These are phyloP conservation scores for Trypanosoma lewisi DNA, from an alignment of 208 protist species.

Conservation along the genomic window DNA sequence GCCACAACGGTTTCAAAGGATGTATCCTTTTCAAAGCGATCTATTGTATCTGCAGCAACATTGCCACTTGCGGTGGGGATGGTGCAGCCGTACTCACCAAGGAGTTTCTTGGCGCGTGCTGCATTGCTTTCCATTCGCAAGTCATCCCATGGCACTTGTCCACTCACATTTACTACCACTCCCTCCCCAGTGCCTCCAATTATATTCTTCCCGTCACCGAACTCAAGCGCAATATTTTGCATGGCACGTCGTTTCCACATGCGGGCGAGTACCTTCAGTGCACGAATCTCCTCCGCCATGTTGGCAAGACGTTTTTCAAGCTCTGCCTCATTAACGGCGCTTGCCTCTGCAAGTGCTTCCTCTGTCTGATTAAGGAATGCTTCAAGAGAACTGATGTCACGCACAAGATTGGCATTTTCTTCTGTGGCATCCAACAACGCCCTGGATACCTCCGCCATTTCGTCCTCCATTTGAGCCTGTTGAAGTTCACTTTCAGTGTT, in stretches of 20 bases:
- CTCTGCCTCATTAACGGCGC: conserved; percentile 49
- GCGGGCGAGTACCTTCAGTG: conserved; percentile 32
- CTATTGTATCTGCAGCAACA: conserved; percentile 21
- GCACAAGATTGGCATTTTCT: conserved; percentile 37
- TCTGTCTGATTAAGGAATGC: conserved; percentile 39
- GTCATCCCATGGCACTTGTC: conserved; percentile 29
- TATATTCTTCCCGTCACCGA: conserved; percentile 37
- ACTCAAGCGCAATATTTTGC: conserved; percentile 56
- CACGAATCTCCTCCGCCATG: conserved; percentile 40
- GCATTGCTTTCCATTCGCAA: conserved; percentile 47
- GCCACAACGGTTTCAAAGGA: conserved; percentile 52
- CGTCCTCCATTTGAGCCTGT: conserved; percentile 41
- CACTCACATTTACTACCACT: background rate
- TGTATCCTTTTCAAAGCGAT: conserved; percentile 57
- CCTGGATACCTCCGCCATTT: conserved; percentile 35
- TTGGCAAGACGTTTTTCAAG: conserved; percentile 31
- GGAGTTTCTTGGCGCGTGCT: conserved; percentile 36
- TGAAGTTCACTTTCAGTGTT: conserved; percentile 51
- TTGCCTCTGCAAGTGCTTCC: conserved; percentile 50
- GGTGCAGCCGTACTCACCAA: conserved; percentile 17
- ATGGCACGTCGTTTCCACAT: conserved; percentile 79
- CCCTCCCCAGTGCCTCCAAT: conserved; percentile 1
- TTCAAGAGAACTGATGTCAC: conserved; percentile 51
- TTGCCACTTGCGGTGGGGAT: no score
- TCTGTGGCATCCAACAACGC: conserved; percentile 33